Conservation (phyloP, 2,329 filamentous ascomycete genomes). For the Mariannaea sp. region DNA sequence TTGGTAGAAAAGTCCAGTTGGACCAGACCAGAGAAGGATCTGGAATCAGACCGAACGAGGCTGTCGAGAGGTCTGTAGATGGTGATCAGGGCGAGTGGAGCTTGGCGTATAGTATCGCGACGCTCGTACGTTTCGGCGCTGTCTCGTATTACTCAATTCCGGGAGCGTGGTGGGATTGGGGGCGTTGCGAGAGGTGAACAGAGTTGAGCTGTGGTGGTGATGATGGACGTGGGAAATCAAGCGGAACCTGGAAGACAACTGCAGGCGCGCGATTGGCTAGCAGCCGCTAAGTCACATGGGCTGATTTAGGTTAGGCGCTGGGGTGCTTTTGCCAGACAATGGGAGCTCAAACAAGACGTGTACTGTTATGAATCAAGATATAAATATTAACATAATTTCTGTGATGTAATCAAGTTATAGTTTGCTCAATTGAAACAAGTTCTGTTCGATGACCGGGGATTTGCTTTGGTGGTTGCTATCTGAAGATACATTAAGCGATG, state of each 20-base stretch:
- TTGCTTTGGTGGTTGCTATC: constrained; percentile 13
- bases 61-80: constrained; percentile 19
- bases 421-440: background rate
- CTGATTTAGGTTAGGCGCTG: constrained; percentile 31
- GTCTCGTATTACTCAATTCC: constrained; percentile 31
- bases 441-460: background rate
- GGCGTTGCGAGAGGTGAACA: constrained; percentile 27
- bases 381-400: background rate
- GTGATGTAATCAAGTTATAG: background rate
- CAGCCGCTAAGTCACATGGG: constrained; percentile 24
- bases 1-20: constrained; percentile 6
- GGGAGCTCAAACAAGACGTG: background rate
- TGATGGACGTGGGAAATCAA: constrained; percentile 35
- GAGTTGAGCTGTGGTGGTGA: constrained; percentile 25
- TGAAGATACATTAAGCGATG: constrained; percentile 21
- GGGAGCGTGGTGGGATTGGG: constrained; percentile 26
- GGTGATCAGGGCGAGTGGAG: constrained; percentile 17
- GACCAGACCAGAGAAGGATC: constrained; percentile 19
- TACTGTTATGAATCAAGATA: background rate
- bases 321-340: constrained; percentile 1
- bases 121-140: constrained; percentile 14
- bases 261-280: constrained; percentile 32
- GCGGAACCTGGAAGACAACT: constrained; percentile 30
- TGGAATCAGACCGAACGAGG: constrained; percentile 19
- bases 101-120: constrained; percentile 19